A percentile compares a stretch with the other conserved stretches of the same genome.
phyloP scores from a whole-genome alignment of 1,284 basidiomycete genomes.

The Ganoderma multipileum region DNA sequence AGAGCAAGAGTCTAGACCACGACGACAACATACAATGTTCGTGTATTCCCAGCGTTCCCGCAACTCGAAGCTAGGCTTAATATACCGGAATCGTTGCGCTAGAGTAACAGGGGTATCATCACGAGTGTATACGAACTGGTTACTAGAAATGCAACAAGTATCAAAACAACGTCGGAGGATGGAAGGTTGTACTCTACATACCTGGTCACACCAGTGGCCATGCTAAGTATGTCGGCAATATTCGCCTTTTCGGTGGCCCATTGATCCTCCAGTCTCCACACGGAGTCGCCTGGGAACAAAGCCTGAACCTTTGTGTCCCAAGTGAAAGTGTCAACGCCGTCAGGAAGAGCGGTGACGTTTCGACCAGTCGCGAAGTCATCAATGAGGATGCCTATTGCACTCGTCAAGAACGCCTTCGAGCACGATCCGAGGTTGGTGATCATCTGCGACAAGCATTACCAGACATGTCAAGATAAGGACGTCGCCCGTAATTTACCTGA shows the following conservation, averaged over 20 bases:
- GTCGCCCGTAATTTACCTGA: constrained; percentile 5
- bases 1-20: neutral
- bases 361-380: constrained; percentile 43
- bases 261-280: constrained; percentile 41
- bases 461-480: neutral
- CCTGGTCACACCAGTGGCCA: constrained; percentile 14
- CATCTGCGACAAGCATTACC: constrained; percentile 4
- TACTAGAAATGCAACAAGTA: neutral
- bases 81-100: constrained; percentile 6
- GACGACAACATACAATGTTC: neutral
- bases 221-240: constrained; percentile 36
- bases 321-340: constrained; percentile 36
- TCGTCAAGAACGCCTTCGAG: constrained; percentile 47
- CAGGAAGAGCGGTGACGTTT: constrained; percentile 45
- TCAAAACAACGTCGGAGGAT: neutral
- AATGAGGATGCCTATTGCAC: constrained; percentile 46
- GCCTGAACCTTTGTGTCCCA: constrained; percentile 44
- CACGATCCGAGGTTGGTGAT: constrained; percentile 39
- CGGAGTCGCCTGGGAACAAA: constrained; percentile 40
- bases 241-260: constrained; percentile 42
- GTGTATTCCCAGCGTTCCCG: constrained; percentile 7
- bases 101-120: constrained; percentile 1
- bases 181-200: neutral
- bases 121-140: constrained; percentile 5
- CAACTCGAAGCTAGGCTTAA: constrained; percentile 2